These are phyloP conservation scores for Tylopilus subfusipes DNA, from an alignment of 768 basidiomycete species.

Conservation along the genomic window DNA sequence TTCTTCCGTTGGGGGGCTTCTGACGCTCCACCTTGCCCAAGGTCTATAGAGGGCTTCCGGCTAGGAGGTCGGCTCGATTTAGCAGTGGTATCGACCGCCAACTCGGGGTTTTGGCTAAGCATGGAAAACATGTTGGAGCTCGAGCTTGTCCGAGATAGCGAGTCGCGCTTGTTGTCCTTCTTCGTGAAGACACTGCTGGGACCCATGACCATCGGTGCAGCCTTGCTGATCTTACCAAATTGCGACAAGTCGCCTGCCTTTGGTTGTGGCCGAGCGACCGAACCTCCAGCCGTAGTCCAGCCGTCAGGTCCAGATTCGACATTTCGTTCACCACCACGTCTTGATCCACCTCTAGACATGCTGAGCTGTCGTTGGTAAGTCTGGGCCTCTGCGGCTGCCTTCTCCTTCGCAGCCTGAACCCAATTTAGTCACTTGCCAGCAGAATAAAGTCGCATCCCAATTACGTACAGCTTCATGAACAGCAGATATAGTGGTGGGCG, in stretches of 20 bases:
- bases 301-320: slow-evolving; percentile 72
- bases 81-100: slow-evolving; percentile 46
- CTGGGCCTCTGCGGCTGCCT: slow-evolving; percentile 61
- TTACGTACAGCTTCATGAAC: slow-evolving; percentile 77
- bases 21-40: slow-evolving; percentile 41
- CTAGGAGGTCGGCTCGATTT: slow-evolving; percentile 54
- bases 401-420: slow-evolving; percentile 76
- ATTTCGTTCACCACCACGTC: slow-evolving; percentile 73
- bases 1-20: slow-evolving; percentile 61
- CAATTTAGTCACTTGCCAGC: slow-evolving; percentile 3
- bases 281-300: slow-evolving; percentile 73
- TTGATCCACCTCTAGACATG: slow-evolving; percentile 90
- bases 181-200: slow-evolving; percentile 83
- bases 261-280: slow-evolving; percentile 52
- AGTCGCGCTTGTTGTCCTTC: slow-evolving; percentile 66
- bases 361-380: slow-evolving; percentile 56
- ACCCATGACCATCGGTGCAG: slow-evolving; percentile 71
- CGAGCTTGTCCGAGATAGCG: slow-evolving; percentile 77
- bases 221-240: slow-evolving; percentile 83
- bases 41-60: slow-evolving; percentile 50
- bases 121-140: slow-evolving; percentile 85
- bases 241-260: slow-evolving; percentile 84
- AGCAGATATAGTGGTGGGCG: slow-evolving; percentile 84
- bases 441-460: background rate
- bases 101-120: slow-evolving; percentile 64